These are phyloP conservation scores for Lophiostoma macrostomum DNA, from an alignment of 495 filamentous ascomycete genomes.

Conservation along the genomic window DNA sequence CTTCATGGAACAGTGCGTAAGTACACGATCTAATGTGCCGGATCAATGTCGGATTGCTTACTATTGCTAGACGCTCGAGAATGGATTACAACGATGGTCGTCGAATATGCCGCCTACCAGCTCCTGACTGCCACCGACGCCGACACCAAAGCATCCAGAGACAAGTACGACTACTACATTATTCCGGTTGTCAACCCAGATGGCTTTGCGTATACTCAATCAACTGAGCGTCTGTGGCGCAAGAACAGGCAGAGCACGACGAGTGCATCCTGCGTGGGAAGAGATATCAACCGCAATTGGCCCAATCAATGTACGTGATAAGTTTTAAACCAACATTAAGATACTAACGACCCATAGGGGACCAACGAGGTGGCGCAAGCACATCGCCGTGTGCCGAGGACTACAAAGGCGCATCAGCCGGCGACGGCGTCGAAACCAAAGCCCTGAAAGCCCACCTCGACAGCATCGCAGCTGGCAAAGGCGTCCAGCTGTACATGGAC, in stretches of 20 bases:
- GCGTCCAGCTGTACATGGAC: slow-evolving; percentile 60
- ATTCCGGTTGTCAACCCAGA: slow-evolving; percentile 63
- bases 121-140: slow-evolving; percentile 47
- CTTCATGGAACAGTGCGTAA: slow-evolving; percentile 62
- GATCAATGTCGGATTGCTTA: no score
- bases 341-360: no score
- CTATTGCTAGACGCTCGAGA: slow-evolving; percentile 64
- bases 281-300: slow-evolving; percentile 66
- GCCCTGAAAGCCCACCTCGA: slow-evolving; percentile 46
- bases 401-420: slow-evolving; percentile 50
- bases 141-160: slow-evolving; percentile 45
- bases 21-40: no score
- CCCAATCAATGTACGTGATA: slow-evolving; percentile 53
- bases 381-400: slow-evolving; percentile 53
- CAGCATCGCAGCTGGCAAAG: slow-evolving; percentile 41
- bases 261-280: slow-evolving; percentile 51
- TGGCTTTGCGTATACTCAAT: slow-evolving; percentile 63
- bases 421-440: slow-evolving; percentile 51
- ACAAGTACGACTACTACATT: slow-evolving; percentile 64
- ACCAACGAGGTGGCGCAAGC: slow-evolving; percentile 49
- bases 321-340: no score
- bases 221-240: slow-evolving; percentile 58
- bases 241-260: slow-evolving; percentile 56
- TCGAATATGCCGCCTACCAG: slow-evolving; percentile 57
- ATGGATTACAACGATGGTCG: slow-evolving; percentile 58